phyloP scores from a whole-genome alignment of 2,329 filamentous ascomycete species.

The Cladosporium sphaerospermum region DNA sequence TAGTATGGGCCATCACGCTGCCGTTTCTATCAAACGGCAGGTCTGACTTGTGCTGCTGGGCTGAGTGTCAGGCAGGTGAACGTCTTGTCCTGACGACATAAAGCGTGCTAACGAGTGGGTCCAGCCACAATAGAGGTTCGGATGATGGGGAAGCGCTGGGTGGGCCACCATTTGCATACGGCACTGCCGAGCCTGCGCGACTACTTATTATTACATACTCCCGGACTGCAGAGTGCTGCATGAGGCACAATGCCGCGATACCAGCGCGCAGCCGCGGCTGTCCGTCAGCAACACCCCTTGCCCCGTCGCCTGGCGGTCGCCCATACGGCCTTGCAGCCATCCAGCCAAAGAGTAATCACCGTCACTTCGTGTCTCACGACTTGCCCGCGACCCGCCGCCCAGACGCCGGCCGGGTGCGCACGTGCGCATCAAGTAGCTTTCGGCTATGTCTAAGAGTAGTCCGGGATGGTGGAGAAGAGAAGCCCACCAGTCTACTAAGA shows the following conservation, averaged over 20 bases:
- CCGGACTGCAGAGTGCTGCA: background rate
- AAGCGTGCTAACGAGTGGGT: constrained; percentile 8
- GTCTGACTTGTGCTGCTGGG: background rate
- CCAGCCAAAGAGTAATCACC: background rate
- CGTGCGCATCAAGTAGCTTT: constrained; percentile 1
- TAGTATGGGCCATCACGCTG: too few relatives aligned
- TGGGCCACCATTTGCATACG: too few relatives aligned
- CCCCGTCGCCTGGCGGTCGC: background rate
- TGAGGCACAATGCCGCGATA: background rate
- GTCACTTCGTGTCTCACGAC: background rate
- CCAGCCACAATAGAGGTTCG: background rate
- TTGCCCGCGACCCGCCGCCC: background rate
- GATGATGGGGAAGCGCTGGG: constrained; percentile 2
- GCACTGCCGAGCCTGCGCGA: too few relatives aligned
- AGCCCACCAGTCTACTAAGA: background rate
- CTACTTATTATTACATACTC: too few relatives aligned
- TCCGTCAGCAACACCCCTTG: background rate
- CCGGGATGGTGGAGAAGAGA: background rate
- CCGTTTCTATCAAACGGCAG: too few relatives aligned
- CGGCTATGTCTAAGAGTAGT: background rate
- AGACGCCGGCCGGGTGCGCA: constrained; percentile 5
- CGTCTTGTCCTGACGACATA: constrained; percentile 8
- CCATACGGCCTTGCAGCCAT: too few relatives aligned
- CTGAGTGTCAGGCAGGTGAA: background rate
- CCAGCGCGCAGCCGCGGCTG: background rate